These are phyloP conservation scores for Xylaria multiplex DNA, from an alignment of 2,329 filamentous ascomycete genomes.

Conservation along the genomic window DNA sequence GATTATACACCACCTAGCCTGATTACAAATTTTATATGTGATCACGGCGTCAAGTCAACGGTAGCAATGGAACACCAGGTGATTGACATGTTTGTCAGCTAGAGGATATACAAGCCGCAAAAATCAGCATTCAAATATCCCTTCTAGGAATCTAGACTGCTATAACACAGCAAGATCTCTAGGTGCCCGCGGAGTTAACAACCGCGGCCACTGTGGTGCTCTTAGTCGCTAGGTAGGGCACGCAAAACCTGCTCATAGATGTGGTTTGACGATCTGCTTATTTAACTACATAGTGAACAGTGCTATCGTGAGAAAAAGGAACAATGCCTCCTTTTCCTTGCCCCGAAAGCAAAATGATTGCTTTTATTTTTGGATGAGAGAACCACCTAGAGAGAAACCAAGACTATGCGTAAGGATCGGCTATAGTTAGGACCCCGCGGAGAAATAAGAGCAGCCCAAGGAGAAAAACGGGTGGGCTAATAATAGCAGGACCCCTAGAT, in stretches of 20 bases:
- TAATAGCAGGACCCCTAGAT: neutral
- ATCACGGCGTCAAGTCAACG: conserved; percentile 47
- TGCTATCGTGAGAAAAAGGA: conserved; percentile 13
- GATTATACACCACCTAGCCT: conserved; percentile 43
- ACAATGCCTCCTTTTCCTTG: conserved; percentile 4
- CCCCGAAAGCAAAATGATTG: conserved; percentile 13
- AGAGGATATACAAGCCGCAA: conserved; percentile 5
- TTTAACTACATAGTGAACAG: conserved; percentile 25
- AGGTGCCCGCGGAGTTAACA: neutral
- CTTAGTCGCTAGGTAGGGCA: conserved; percentile 26
- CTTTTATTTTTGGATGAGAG: conserved; percentile 24
- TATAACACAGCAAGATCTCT: neutral
- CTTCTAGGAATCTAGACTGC: neutral
- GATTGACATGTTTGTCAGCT: conserved; percentile 49
- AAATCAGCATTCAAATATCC: neutral
- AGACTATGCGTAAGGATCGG: conserved; percentile 12
- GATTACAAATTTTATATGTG: conserved; percentile 47
- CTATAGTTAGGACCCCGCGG: neutral
- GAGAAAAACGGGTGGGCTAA: neutral
- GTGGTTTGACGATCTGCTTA: conserved; percentile 28
- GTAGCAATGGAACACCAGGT: conserved; percentile 47
- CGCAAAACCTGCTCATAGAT: conserved; percentile 9
- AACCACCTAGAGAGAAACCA: conserved; percentile 1
- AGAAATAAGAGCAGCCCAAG: neutral
- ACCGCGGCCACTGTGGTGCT: neutral